Percentiles rank a stretch among this genome's conserved stretches.
Conservation (phyloP, 2,329 filamentous ascomycete genomes). For the Eurotiales sp. region DNA sequence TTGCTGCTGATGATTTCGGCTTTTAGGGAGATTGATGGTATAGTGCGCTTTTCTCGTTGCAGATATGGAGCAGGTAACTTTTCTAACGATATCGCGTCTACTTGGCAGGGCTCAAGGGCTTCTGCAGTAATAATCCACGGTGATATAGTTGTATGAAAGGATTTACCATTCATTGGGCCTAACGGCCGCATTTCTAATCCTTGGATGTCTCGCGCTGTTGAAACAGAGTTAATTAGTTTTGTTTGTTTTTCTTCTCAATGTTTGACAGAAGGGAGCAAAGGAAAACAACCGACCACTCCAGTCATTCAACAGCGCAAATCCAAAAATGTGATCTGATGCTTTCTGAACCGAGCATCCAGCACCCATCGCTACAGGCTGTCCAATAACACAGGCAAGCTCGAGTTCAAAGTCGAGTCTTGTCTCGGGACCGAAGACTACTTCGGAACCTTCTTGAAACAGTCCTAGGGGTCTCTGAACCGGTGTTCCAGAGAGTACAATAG, state of each 20-base stretch:
- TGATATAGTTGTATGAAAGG: slow-evolving; percentile 56
- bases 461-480: slow-evolving; percentile 48
- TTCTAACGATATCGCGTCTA: slow-evolving; percentile 8
- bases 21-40: slow-evolving; percentile 19
- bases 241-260: too few species aligned
- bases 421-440: slow-evolving; percentile 20
- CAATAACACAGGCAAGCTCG: slow-evolving; percentile 46
- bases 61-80: slow-evolving; percentile 19
- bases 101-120: slow-evolving; percentile 40
- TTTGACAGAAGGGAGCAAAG: too few species aligned
- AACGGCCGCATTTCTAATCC: slow-evolving; percentile 58
- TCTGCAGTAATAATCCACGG: slow-evolving; percentile 61
- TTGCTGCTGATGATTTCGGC: slow-evolving; percentile 8
- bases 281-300: slow-evolving; percentile 37
- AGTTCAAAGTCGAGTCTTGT: slow-evolving; percentile 38
- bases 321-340: slow-evolving; percentile 59
- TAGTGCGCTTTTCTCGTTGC: slow-evolving; percentile 20
- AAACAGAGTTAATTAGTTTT: too few species aligned
- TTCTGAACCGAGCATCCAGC: slow-evolving; percentile 39
- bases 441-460: slow-evolving; percentile 25
- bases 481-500: slow-evolving; percentile 49
- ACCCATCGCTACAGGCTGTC: slow-evolving; percentile 36
- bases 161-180: slow-evolving; percentile 60
- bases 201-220: slow-evolving; percentile 54
- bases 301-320: slow-evolving; percentile 59